A percentile compares a stretch with the other conserved stretches of the same genome.
phyloP scores from a whole-genome alignment of 306 rosid genomes.

The Fragaria ananassa region DNA sequence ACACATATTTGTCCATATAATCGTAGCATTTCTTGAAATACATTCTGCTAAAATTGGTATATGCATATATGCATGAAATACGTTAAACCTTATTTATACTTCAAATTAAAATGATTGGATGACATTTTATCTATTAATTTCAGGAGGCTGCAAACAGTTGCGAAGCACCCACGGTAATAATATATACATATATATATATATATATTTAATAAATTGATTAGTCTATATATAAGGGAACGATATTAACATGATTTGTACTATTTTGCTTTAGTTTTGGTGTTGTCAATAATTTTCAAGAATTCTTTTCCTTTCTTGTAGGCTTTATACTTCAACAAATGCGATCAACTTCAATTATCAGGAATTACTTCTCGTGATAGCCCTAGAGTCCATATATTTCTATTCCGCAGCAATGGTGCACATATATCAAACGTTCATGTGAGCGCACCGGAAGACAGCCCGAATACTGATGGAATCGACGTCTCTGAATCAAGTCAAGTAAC shows the following conservation, averaged over 20 bases:
- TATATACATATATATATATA: too few species aligned
- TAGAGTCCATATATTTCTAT: slow-evolving; percentile 4
- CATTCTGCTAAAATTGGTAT: not conserved
- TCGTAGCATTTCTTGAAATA: not conserved
- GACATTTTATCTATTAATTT: not conserved
- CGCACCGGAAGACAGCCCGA: slow-evolving; percentile 14
- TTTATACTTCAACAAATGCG: not conserved
- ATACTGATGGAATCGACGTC: slow-evolving; percentile 21
- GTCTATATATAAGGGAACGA: not conserved
- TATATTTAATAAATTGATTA: too few species aligned
- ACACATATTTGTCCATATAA: too few species aligned
- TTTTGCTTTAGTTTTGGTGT: not conserved
- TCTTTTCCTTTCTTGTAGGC: not conserved
- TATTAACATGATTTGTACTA: not conserved
- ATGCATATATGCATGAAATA: not conserved
- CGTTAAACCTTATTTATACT: not conserved
- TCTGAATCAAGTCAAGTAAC: not conserved
- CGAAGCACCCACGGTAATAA: not conserved
- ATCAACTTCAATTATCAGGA: not conserved
- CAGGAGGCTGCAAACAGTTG: not conserved
- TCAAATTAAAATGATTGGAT: not conserved
- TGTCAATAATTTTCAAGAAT: not conserved
- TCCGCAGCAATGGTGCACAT: not conserved
- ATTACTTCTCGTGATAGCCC: slow-evolving; percentile 6
- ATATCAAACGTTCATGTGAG: slow-evolving; percentile 3